These are phyloP conservation scores for Golubevia pallescens DNA, from an alignment of 1,284 basidiomycete species.

Conservation along the genomic window DNA sequence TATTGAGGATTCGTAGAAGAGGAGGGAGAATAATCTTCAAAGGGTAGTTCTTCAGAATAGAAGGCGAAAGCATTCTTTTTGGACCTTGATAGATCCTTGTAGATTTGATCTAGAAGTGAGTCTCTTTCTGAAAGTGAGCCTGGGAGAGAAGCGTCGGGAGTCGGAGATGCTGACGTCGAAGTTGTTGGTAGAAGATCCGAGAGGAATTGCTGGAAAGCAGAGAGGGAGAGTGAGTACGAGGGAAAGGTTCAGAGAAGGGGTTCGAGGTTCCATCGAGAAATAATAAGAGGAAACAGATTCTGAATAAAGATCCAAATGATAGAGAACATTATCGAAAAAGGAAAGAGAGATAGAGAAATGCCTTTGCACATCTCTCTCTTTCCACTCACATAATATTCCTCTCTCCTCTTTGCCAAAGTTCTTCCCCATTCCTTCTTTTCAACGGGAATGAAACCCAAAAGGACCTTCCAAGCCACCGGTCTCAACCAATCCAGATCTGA, in stretches of 20 bases:
- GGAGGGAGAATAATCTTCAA: background rate
- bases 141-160: background rate
- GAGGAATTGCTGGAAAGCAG: slow-evolving; percentile 28
- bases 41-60: slow-evolving; percentile 22
- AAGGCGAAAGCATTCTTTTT: slow-evolving; percentile 51
- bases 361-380: too few relatives aligned
- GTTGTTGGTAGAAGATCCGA: slow-evolving; percentile 29
- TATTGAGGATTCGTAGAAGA: background rate
- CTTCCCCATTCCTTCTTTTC: slow-evolving; percentile 49
- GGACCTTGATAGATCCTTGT: slow-evolving; percentile 44
- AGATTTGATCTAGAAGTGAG: slow-evolving; percentile 48
- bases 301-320: slow-evolving; percentile 1
- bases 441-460: slow-evolving; percentile 47
- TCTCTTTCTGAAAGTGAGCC: slow-evolving; percentile 18
- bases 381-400: slow-evolving; percentile 45
- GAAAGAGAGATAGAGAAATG: background rate
- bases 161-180: background rate
- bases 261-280: too few relatives aligned
- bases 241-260: too few relatives aligned
- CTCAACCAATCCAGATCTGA: slow-evolving; percentile 37
- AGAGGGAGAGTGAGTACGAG: too few relatives aligned
- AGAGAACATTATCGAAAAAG: background rate
- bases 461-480: slow-evolving; percentile 54
- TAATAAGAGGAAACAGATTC: slow-evolving; percentile 4
- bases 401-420: slow-evolving; percentile 29